These are phyloP conservation scores for Trifolium dubium DNA, from an alignment of 306 rosid genomes.

Conservation along the genomic window DNA sequence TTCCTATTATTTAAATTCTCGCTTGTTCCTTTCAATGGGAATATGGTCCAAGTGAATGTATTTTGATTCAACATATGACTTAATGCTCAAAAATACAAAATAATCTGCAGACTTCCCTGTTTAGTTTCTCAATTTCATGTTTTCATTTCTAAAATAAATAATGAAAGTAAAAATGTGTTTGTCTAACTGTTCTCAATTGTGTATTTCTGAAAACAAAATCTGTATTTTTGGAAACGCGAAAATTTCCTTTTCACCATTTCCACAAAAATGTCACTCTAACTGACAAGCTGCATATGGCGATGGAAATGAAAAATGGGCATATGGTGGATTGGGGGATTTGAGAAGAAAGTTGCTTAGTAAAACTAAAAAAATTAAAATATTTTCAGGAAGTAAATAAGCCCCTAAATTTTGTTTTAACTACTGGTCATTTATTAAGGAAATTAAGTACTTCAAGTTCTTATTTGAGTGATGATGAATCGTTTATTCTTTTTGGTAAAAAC, in stretches of 20 bases:
- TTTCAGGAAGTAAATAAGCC: background rate
- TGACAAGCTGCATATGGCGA: background rate
- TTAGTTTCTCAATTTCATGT: background rate
- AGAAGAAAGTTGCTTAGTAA: background rate
- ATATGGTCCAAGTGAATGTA: background rate
- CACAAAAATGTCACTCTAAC: background rate
- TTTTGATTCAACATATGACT: constrained; percentile 26
- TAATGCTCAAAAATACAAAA: constrained; percentile 6
- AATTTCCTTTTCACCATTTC: background rate
- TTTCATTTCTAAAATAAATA: constrained; percentile 2
- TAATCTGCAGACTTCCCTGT: background rate
- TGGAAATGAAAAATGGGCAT: background rate
- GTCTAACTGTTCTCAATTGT: background rate
- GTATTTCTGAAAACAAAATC: background rate
- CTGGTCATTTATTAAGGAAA: constrained; percentile 26
- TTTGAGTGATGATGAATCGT: constrained; percentile 40
- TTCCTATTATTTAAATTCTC: constrained; percentile 12
- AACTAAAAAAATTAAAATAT: background rate
- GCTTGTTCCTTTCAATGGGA: constrained; percentile 23
- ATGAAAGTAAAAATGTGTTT: background rate
- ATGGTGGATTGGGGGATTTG: background rate
- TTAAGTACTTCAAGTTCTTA: constrained; percentile 36
- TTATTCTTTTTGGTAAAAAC: constrained; percentile 16
- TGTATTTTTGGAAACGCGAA: background rate
- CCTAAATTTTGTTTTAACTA: background rate